These are phyloP conservation scores for Primulina tabacum DNA, from an alignment of 257 asterid genomes.

Conservation along the genomic window DNA sequence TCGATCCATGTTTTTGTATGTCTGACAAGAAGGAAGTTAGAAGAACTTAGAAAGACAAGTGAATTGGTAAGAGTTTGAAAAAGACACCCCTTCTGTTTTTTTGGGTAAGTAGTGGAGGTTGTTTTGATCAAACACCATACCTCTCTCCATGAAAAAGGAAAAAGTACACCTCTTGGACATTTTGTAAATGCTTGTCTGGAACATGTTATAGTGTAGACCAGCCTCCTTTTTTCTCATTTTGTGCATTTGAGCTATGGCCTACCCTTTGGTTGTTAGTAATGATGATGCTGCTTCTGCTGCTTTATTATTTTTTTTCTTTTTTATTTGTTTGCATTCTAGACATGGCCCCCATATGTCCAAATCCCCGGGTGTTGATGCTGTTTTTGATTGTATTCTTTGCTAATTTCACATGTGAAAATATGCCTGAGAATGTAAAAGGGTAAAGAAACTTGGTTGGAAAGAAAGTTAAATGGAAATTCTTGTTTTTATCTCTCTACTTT, in stretches of 20 bases:
- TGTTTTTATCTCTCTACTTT: not conserved
- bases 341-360: slow-evolving; percentile 6
- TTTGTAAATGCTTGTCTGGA: slow-evolving; percentile 40
- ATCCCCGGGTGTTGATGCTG: slow-evolving; percentile 4
- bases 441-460: not conserved
- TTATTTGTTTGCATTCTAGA: slow-evolving; percentile 19
- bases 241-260: slow-evolving; percentile 20
- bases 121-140: slow-evolving; percentile 26
- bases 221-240: slow-evolving; percentile 21
- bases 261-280: slow-evolving; percentile 21
- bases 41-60: slow-evolving; percentile 23
- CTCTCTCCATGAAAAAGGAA: slow-evolving; percentile 23
- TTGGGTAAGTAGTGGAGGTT: slow-evolving; percentile 48
- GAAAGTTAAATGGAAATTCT: not conserved
- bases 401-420: slow-evolving; percentile 6
- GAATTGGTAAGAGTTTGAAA: slow-evolving; percentile 25
- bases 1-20: slow-evolving; percentile 32
- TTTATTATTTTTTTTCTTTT: slow-evolving; percentile 1
- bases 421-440: not conserved
- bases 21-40: slow-evolving; percentile 24
- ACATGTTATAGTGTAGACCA: slow-evolving; percentile 40
- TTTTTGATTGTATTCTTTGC: slow-evolving; percentile 18
- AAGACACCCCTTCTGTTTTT: slow-evolving; percentile 32
- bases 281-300: slow-evolving; percentile 25
- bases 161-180: slow-evolving; percentile 36